Evolutionary conservation across 2,329 filamentous ascomycete species (phyloP).

Genomic region (Scopulariopsis brevicaulis): DNA sequence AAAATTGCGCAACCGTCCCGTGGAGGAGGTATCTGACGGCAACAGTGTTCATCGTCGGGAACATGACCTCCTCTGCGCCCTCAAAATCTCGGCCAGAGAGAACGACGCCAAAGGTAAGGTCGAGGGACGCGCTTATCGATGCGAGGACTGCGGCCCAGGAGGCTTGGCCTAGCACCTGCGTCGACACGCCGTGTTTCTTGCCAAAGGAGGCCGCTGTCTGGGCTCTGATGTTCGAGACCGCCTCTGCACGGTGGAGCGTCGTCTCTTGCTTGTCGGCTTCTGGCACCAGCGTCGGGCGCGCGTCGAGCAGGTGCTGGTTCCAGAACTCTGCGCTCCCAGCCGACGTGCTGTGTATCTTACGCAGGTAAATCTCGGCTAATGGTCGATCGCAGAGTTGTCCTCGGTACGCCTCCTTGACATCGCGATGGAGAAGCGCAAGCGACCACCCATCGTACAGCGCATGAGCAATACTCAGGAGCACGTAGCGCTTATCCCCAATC

Average conservation of each 20-base stretch:
- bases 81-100: slow-evolving; percentile 75
- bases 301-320: slow-evolving; percentile 51
- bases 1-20: slow-evolving; percentile 50
- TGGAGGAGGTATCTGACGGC: slow-evolving; percentile 63
- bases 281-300: slow-evolving; percentile 21
- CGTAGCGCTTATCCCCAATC: slow-evolving; percentile 21
- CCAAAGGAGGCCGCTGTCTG: slow-evolving; percentile 41
- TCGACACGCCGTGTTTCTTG: slow-evolving; percentile 52
- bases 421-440: slow-evolving; percentile 58
- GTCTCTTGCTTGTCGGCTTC: background rate
- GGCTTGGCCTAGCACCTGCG: slow-evolving; percentile 66
- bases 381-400: slow-evolving; percentile 27
- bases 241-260: background rate
- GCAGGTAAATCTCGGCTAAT: slow-evolving; percentile 39
- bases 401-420: slow-evolving; percentile 56
- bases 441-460: slow-evolving; percentile 88
- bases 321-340: slow-evolving; percentile 45
- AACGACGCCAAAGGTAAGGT: slow-evolving; percentile 73
- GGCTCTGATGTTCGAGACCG: background rate
- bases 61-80: slow-evolving; percentile 55
- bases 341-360: background rate
- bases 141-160: slow-evolving; percentile 67
- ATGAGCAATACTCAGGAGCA: slow-evolving; percentile 67
- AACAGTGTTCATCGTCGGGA: slow-evolving; percentile 90
- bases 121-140: slow-evolving; percentile 48